Conservation (phyloP, 2,329 filamentous ascomycete species). For the Sporothrix phasma region DNA sequence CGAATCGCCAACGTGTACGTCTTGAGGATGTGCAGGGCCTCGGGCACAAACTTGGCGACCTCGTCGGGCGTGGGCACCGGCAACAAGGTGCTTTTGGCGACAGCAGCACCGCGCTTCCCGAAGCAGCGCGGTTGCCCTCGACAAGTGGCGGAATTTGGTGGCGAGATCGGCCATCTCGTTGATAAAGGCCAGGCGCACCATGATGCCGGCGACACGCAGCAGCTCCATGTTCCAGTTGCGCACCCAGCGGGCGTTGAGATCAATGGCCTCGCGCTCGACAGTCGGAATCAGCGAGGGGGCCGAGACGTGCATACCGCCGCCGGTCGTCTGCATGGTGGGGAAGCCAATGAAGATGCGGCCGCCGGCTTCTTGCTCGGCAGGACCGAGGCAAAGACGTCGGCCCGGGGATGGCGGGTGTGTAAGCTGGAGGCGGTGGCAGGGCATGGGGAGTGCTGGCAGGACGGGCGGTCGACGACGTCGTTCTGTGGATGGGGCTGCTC, state of each 20-base stretch:
- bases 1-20: constrained; percentile 80
- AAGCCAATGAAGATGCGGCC: constrained; percentile 96
- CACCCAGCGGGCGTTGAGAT: constrained; percentile 90
- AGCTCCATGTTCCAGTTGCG: constrained; percentile 94
- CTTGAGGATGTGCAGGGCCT: constrained; percentile 72
- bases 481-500: not conserved
- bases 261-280: constrained; percentile 92
- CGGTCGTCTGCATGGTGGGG: constrained; percentile 93
- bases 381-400: constrained; percentile 82
- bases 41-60: constrained; percentile 59
- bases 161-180: constrained; percentile 77
- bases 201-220: constrained; percentile 79
- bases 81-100: not conserved
- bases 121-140: constrained; percentile 19
- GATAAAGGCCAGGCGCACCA: constrained; percentile 76
- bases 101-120: not conserved
- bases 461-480: not conserved
- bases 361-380: constrained; percentile 69
- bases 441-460: not conserved
- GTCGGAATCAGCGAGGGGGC: constrained; percentile 95
- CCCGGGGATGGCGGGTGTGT: constrained; percentile 36
- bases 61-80: constrained; percentile 41
- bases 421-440: constrained; percentile 29
- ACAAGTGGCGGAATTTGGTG: constrained; percentile 41
- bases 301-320: constrained; percentile 85